A percentile compares a stretch with the other conserved stretches of the same genome.
Conservation (phyloP, 768 basidiomycete species). For the Astraeus odoratus region DNA sequence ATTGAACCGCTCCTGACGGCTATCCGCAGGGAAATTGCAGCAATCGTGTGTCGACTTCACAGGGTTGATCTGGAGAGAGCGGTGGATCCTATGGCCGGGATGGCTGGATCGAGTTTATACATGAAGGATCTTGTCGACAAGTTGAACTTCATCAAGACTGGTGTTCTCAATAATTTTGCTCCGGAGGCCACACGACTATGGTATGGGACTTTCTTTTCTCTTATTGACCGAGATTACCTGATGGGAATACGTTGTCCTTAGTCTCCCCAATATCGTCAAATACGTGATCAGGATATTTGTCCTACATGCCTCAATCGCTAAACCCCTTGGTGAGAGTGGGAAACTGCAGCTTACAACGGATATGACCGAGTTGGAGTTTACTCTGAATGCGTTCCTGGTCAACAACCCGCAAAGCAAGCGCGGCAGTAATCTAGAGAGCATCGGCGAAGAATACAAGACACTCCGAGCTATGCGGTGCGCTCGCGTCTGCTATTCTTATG, state of each 20-base stretch:
- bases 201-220: constrained; percentile 31
- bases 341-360: constrained; percentile 93
- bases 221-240: constrained; percentile 1
- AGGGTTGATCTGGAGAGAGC: constrained; percentile 74
- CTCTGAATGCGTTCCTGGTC: constrained; percentile 70
- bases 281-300: constrained; percentile 84
- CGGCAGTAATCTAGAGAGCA: constrained; percentile 58
- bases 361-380: constrained; percentile 96
- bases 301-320: constrained; percentile 87
- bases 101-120: constrained; percentile 60
- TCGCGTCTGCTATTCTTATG: neutral
- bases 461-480: constrained; percentile 81
- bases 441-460: constrained; percentile 84
- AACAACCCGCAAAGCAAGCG: constrained; percentile 53
- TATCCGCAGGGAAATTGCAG: constrained; percentile 73
- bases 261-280: constrained; percentile 62
- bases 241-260: constrained; percentile 17
- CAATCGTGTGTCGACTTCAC: constrained; percentile 79
- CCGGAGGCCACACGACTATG: constrained; percentile 71
- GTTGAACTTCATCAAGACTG: constrained; percentile 70
- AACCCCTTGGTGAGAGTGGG: constrained; percentile 85
- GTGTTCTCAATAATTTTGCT: constrained; percentile 69
- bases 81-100: constrained; percentile 54
- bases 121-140: constrained; percentile 92
- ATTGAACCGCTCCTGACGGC: constrained; percentile 57